Evolutionary conservation across 179 eudicot genomes (phyloP), one percentile per base, ranked within the genome.

Genomic region (Corrigiola litoralis): DNA sequence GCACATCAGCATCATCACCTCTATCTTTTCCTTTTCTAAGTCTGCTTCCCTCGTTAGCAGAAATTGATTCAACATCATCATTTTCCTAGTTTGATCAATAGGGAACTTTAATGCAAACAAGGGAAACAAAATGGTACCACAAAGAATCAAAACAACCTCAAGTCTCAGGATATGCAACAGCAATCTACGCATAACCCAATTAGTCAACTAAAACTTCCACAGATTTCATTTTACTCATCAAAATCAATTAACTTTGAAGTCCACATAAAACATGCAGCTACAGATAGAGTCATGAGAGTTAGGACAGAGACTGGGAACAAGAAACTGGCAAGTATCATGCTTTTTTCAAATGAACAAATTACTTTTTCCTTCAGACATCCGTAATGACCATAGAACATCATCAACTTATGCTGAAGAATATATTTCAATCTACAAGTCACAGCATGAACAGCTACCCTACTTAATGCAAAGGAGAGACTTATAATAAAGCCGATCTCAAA

Each of bases 51-150:
- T 78, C 78, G 41, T 61, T 69, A 63, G 61, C 67, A 49, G 87
- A 74, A 68, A 61, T 73, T 31, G 83, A 69, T 67, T 54, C 56
- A 65, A 50, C 75, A 62, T 63, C 92, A 68, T 76, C 89, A 79
- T 79, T 80, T 64, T 75, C 98, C 98, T 92, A 60, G 60, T 73
- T 63, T n/a, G 49, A 62, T 52, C 58, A 67, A 55, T 61, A 55
- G n/a, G 61, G 9, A 58, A 74, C 29, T 32, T 60, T 29, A 69
- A 67, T 29, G 24, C 56, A 61, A 51, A 57, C 21, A 45, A 44
- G 33, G 8, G 29, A 6, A 4, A 20, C 21, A 27, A 14, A 57
- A 13, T 27, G 47, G 11, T 21, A 24, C 4, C 32, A 46, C 14
- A 20, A 37, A 45, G 18, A 44, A n/a, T 7, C 20, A 34, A 58